Evolutionary conservation across 768 basidiomycete species (phyloP), one percentile per base, ranked within the genome.

Genomic region (Lactarius pseudohatsudake): DNA sequence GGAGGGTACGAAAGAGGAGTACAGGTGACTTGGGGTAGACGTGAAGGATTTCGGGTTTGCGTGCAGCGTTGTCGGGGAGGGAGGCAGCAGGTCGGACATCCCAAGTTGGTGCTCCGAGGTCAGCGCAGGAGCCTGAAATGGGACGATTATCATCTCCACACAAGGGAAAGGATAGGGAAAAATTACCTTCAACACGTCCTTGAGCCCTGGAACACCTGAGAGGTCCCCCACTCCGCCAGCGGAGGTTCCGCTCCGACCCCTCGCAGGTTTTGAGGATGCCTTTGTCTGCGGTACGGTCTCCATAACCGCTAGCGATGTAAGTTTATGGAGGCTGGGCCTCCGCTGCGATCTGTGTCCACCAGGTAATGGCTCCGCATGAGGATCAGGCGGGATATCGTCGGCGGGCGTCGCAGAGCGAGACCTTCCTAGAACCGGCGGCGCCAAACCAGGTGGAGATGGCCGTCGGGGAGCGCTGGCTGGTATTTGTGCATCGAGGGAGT

Each of bases 71-170:
- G 80, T 86, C 10, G 89, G 90, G 15, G 91, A 92, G 1, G 91
- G 90, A 6, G 91, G 90, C 22, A 91, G 77, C 28, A 92, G 77
- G 71, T 92, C 90, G 16, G 81, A 71, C 75, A 87, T 85, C 38
- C 87, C 88, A 20, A 88, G 75, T 70, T 86, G 86, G 72, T 91
- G 86, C 60, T 89, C 89, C 1, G 86, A 86, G 22, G 87, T 84
- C 26, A 89, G 78, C 15, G 83, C 84, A 0, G 89, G 88, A 53
- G 88, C 83, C 88, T 90, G 64, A 4, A 62, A 38, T 34, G 43
- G 22, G 5, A 7, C 34, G 55, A 54, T 32, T 40, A 65, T 47
- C 53, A 65, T 43, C 53, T 58, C 45, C 56, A 41, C 41, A 47
- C 38, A 66, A n/a, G 22, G 15, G 18, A 36, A 22, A 7, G 38